Conservation (phyloP, 2,329 filamentous ascomycete species). For the Pyrenophora seminiperda region DNA sequence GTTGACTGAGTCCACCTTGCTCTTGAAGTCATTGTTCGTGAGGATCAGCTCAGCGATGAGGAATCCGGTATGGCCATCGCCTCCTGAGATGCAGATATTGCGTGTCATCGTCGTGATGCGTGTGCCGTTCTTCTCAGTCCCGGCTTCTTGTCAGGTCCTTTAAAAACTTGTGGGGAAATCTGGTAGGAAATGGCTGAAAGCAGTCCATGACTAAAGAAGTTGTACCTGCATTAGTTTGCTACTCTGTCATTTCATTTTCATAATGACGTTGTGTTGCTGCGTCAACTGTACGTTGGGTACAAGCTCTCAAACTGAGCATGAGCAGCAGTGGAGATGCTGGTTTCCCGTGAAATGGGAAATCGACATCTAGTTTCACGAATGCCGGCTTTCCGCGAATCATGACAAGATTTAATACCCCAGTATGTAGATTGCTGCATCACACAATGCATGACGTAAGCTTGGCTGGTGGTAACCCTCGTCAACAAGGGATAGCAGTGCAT, state of each 20-base stretch:
- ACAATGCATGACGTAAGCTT: not conserved
- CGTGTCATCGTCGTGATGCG: conserved; percentile 49
- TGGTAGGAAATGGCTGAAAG: not conserved
- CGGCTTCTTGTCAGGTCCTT: not conserved
- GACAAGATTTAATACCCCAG: not conserved
- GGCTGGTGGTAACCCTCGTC: not conserved
- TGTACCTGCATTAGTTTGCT: not conserved
- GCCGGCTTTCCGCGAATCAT: not conserved
- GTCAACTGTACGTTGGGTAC: not conserved
- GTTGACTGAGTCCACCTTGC: conserved; percentile 50
- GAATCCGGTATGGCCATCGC: conserved; percentile 59
- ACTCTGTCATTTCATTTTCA: not conserved
- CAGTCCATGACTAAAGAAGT: not conserved
- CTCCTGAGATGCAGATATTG: conserved; percentile 56
- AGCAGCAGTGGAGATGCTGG: not conserved
- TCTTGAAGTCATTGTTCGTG: conserved; percentile 51
- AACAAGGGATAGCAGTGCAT: not conserved
- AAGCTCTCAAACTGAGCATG: not conserved
- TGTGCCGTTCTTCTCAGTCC: not conserved
- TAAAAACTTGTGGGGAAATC: no score
- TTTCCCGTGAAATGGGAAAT: not conserved
- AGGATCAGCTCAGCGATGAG: conserved; percentile 58
- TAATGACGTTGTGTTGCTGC: conserved; percentile 1
- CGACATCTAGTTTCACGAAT: no score
- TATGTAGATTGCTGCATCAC: not conserved